Base-by-base conservation (phyloP, 75 land plant genomes). In the Picea sitchensis region DNA sequence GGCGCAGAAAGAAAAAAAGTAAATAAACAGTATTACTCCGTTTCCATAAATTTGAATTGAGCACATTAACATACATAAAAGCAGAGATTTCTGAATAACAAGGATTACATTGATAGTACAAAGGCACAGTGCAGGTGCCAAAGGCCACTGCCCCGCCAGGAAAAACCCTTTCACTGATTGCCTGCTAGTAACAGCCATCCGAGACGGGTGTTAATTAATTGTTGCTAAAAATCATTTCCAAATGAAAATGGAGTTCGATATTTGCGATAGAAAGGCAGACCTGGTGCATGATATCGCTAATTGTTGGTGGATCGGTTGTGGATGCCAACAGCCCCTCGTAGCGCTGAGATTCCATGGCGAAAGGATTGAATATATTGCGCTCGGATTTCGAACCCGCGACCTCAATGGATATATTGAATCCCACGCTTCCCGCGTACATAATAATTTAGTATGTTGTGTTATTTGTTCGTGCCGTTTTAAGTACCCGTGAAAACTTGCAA, bases 71-170 rank as follows among this genome's bases (percentile, higher is more conserved):
- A 58, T 59, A 13, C 17, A 31, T 18, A 17, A 59, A 77, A 5
- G 31, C 21, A 18, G 67, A 41, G 11, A 51, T 8, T 51, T 51
- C 54, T 9, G 1, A 51, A 51, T 51, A 51, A 51, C 54, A 51
- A 51, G 57, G 59, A 58, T 23, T 5, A 79, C 81, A 73, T 79
- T 79, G 81, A n/a, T 79, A 69, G 75, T 79, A 79, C 62, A 73
- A 79, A 41, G 81, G 81, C 20, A 79, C 41, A 69, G 81, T 79
- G 59, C 81, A 79, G 14, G 81, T 44, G 57, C 81, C 81, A 56
- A 79, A 79, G 14, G 81, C 81, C 75, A 79, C 81, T 54, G 81
- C 65, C 38, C 81, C 81, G 14, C 81, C 81, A 54, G 81, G 81
- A 31, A 79, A 79, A 23, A 74, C 72, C 21, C 75, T 73, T 59